A percentile compares a stretch with the other conserved stretches of the same genome.
Evolutionary conservation across 345 rosid genomes (phyloP).

Genomic region (Salix suchowensis): DNA sequence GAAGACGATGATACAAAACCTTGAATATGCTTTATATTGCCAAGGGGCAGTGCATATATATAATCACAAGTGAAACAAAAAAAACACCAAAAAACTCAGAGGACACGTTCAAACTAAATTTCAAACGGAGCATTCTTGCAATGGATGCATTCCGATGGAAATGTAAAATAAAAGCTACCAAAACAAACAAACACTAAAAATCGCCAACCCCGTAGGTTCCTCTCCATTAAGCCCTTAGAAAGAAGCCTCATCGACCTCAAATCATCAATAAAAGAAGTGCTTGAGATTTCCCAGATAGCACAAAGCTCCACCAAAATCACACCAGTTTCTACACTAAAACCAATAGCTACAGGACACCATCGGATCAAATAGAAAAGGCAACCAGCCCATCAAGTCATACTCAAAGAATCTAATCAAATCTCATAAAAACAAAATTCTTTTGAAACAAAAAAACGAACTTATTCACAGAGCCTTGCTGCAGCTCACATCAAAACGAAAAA

Average conservation of each 20-base stretch:
- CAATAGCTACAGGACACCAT: neutral
- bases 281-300: neutral
- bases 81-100: neutral
- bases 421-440: neutral
- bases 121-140: neutral
- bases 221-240: neutral
- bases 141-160: neutral
- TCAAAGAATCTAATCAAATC: neutral
- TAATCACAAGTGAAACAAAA: neutral
- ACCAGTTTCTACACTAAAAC: neutral
- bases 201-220: constrained; percentile 2
- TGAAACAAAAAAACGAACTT: neutral
- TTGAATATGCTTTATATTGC: neutral
- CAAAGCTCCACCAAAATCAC: neutral
- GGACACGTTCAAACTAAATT: neutral
- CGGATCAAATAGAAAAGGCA: neutral
- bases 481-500: neutral
- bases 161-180: neutral
- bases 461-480: neutral
- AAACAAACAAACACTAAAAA: neutral
- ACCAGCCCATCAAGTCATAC: neutral
- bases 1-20: constrained; percentile 8
- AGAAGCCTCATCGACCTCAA: constrained; percentile 1
- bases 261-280: neutral
- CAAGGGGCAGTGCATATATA: neutral